phyloP scores from a whole-genome alignment of 164 flowering plant species.

The Kingdonia uniflora region DNA sequence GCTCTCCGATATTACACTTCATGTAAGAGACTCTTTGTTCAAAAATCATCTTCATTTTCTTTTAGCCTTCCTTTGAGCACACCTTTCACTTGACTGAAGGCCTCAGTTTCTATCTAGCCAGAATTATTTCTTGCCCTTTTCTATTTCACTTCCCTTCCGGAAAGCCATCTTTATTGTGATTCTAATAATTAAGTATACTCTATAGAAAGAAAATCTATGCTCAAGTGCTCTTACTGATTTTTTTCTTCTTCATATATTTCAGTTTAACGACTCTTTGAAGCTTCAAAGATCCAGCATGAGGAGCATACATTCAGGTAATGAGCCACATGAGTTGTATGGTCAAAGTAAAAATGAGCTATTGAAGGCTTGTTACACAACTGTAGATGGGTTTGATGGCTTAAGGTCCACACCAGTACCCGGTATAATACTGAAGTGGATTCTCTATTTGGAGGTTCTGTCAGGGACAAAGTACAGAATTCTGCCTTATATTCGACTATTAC shows the following conservation, averaged over 20 bases:
- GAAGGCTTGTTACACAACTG: slow-evolving; percentile 12
- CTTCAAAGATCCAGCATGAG: slow-evolving; percentile 15
- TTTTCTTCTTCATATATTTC: slow-evolving; percentile 5
- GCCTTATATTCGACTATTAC: slow-evolving; percentile 62
- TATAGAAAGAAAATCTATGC: too few relatives aligned
- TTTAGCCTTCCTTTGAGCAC: too few relatives aligned
- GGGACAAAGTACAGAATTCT: slow-evolving; percentile 55
- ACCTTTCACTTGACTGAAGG: too few relatives aligned
- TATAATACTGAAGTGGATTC: slow-evolving; percentile 61
- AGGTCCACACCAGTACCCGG: slow-evolving; percentile 32
- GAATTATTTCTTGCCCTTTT: too few relatives aligned
- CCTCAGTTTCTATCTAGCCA: too few relatives aligned
- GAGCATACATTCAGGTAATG: slow-evolving; percentile 8
- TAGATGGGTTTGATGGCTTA: slow-evolving; percentile 18
- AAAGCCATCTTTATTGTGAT: too few relatives aligned
- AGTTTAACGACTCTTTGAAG: slow-evolving; percentile 15
- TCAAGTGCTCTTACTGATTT: not conserved
- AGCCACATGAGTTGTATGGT: slow-evolving; percentile 15
- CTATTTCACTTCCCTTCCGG: too few relatives aligned
- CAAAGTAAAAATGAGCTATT: slow-evolving; percentile 16
- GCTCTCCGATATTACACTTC: too few relatives aligned
- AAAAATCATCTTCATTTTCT: too few relatives aligned
- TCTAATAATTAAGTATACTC: too few relatives aligned
- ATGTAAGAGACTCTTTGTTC: too few relatives aligned
- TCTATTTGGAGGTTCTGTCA: slow-evolving; percentile 52